Conservation (phyloP, 2,329 filamentous ascomycete species). For the Plectosphaerella sp. region DNA sequence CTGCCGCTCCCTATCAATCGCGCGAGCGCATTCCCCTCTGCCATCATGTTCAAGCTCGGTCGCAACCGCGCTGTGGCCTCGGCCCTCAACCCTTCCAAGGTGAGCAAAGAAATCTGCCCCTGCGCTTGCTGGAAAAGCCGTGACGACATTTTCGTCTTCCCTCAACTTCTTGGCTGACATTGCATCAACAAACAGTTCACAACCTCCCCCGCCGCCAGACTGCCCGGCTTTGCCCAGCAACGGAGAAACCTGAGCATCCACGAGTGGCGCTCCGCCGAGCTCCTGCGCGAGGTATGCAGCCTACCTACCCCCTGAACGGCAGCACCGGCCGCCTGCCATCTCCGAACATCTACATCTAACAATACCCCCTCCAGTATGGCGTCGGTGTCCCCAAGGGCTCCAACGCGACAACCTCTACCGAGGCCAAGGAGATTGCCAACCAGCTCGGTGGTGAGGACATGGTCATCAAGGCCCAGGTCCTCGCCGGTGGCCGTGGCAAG, state of each 20-base stretch:
- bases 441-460: conserved; percentile 91
- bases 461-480: conserved; percentile 99
- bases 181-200: conserved; percentile 22
- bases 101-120: conserved; percentile 35
- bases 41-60: conserved; percentile 81
- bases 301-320: background rate
- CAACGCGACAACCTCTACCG: conserved; percentile 76
- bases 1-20: conserved; percentile 5
- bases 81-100: conserved; percentile 74
- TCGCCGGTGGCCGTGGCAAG: conserved; percentile 96
- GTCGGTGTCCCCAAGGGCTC: conserved; percentile 87
- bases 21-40: conserved; percentile 9
- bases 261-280: conserved; percentile 93
- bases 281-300: conserved; percentile 65
- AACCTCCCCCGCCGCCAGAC: conserved; percentile 45
- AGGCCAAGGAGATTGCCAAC: conserved; percentile 90
- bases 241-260: conserved; percentile 90
- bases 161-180: conserved; percentile 15
- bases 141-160: background rate
- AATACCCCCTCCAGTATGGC: conserved; percentile 66
- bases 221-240: conserved; percentile 66
- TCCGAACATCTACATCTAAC: conserved; percentile 14
- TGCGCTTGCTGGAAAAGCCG: background rate
- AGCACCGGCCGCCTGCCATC: background rate
- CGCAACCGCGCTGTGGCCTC: conserved; percentile 77